Evolutionary conservation across 176 grass and related monocot genomes (phyloP), one percentile per base, ranked within the genome.

Genomic region (Areca catechu): DNA sequence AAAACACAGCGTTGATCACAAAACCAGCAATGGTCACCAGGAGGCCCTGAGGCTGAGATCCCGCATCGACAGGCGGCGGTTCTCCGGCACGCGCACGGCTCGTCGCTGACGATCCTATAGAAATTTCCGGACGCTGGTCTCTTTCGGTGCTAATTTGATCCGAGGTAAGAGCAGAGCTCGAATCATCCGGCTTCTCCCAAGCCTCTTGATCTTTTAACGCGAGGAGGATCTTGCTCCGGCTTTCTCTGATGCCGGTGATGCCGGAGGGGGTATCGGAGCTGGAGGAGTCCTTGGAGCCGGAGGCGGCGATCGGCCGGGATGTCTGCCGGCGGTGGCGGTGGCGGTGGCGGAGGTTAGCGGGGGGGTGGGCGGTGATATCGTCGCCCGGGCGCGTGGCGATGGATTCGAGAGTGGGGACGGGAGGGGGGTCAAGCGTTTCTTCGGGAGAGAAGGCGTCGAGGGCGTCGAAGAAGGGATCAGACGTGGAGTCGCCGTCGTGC

Each of bases 1-100:
- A 92, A 4, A 73, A 61, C 19, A 97, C 77, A 1, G 77, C 83
- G 16, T 69, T 92, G 53, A 97, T 68, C 50, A 88, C 71, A 58
- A 91, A 67, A 52, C 76, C 30, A 16, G 67, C 72, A 6, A 82
- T 30, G 27, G 57, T 60, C 49, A 85, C 87, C 68, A 88, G 65
- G 22, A 80, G 22, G 69, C 54, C 60, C 29, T 56, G 53, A 25
- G 29, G 1, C 18, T 59, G 65, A 23, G 49, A 18, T 27, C 49
- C 16, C 4, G 4, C 23, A 21, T 29, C 49, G 34, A 43, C 34
- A 6, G 34, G 34, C 34, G 34, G 10, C 9, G 34, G 34, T 43
- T 43, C 34, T 43, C 34, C 34, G 7, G 7, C 65, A 21, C 24
- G 27, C 1, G 7, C 27, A 37, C 19, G 1, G 28, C 22, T 67